These are phyloP conservation scores for Magnaporthiopsis rhizophila DNA, from an alignment of 2,329 filamentous ascomycete genomes.

Conservation along the genomic window DNA sequence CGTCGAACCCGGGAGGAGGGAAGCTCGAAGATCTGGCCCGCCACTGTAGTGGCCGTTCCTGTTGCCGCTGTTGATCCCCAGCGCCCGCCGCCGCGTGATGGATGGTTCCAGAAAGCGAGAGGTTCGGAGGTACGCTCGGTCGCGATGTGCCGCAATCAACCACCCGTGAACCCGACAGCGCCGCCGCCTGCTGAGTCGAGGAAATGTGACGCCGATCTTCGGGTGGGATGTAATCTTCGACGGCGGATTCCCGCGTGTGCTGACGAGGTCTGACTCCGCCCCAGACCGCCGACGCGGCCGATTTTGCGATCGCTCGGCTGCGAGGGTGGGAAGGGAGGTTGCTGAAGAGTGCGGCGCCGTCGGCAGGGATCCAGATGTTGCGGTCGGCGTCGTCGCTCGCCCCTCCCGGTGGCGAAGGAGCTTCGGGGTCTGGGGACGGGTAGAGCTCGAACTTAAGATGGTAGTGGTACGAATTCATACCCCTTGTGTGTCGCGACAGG, in stretches of 20 bases:
- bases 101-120: slow-evolving; percentile 20
- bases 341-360: slow-evolving; percentile 44
- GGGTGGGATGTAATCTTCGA: slow-evolving; percentile 7
- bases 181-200: slow-evolving; percentile 7
- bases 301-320: neutral
- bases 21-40: slow-evolving; percentile 31
- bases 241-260: neutral
- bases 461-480: slow-evolving; percentile 56
- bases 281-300: slow-evolving; percentile 12
- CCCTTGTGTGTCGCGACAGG: slow-evolving; percentile 13
- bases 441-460: slow-evolving; percentile 62
- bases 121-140: slow-evolving; percentile 20
- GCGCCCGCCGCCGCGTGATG: slow-evolving; percentile 30
- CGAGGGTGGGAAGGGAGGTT: slow-evolving; percentile 42
- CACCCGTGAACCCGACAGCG: slow-evolving; percentile 19
- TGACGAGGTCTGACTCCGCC: neutral
- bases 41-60: slow-evolving; percentile 22
- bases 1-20: slow-evolving; percentile 33
- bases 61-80: neutral
- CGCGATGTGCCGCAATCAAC: slow-evolving; percentile 43
- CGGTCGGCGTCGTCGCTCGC: neutral
- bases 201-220: slow-evolving; percentile 2
- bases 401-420: slow-evolving; percentile 8
- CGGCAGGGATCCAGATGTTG: slow-evolving; percentile 41
- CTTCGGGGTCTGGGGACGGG: slow-evolving; percentile 31